Conservation (phyloP, 2,329 filamentous ascomycete genomes). For the Colletotrichum viniferum region DNA sequence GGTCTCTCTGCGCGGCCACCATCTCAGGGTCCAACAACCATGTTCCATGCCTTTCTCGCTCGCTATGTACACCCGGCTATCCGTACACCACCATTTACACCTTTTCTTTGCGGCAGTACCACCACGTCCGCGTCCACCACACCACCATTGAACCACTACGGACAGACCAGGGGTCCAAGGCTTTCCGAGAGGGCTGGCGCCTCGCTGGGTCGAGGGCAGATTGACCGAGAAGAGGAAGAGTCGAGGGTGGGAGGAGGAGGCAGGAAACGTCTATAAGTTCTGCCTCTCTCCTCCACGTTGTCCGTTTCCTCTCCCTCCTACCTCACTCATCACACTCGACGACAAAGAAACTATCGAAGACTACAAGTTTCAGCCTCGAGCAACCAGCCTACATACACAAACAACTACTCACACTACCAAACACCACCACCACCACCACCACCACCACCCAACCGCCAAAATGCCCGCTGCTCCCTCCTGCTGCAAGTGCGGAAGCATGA, state of each 20-base stretch:
- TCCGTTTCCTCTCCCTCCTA: constrained; percentile 8
- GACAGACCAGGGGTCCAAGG: constrained; percentile 20
- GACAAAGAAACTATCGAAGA: neutral
- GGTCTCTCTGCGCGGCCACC: constrained; percentile 4
- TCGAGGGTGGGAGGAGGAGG: neutral
- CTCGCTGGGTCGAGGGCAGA: neutral
- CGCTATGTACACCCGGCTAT: constrained; percentile 2
- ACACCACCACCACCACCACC: constrained; percentile 1
- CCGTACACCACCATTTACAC: constrained; percentile 3
- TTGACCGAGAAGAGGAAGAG: neutral
- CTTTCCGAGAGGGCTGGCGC: neutral
- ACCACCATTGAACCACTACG: neutral
- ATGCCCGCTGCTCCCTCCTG: constrained; percentile 57
- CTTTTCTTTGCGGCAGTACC: neutral
- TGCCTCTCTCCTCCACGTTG: constrained; percentile 5
- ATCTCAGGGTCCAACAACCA: constrained; percentile 19
- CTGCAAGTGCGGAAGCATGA: constrained; percentile 60
- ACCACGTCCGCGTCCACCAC: neutral
- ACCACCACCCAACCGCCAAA: constrained; percentile 22
- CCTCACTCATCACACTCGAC: neutral
- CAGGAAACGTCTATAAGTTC: constrained; percentile 14
- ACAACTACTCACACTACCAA: constrained; percentile 15
- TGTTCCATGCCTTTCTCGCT: neutral
- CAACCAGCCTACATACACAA: neutral
- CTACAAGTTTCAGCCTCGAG: neutral